phyloP scores from a whole-genome alignment of 805 yeast species.

The Nakazawaea wyomingensis region DNA sequence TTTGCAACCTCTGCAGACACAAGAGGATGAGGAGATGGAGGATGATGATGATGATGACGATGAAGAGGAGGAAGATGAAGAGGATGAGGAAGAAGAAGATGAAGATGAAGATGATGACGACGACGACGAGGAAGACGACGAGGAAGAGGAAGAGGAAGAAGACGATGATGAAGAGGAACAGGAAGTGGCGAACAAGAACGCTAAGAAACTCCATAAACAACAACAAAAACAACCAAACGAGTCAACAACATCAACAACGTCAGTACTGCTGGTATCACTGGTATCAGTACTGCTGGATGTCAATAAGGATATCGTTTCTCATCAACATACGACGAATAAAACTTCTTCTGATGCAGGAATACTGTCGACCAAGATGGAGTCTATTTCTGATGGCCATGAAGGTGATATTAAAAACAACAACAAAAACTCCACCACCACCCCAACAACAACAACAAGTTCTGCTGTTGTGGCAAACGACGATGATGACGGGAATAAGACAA shows the following conservation, averaged over 20 bases:
- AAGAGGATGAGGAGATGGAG: slow-evolving; percentile 22
- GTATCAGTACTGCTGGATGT: no score
- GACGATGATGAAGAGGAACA: slow-evolving; percentile 19
- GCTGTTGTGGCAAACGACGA: slow-evolving; percentile 4
- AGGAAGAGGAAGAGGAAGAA: slow-evolving; percentile 15
- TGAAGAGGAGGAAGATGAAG: slow-evolving; percentile 24
- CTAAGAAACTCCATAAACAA: no score
- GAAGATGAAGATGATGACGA: slow-evolving; percentile 23
- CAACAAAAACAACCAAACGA: no score
- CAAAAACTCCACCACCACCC: background rate
- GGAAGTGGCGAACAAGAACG: no score
- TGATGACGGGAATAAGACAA: slow-evolving; percentile 11
- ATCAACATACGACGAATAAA: no score
- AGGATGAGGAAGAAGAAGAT: slow-evolving; percentile 25
- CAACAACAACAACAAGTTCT: background rate
- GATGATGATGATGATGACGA: slow-evolving; percentile 22
- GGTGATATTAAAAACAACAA: no score
- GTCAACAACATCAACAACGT: slow-evolving; percentile 15
- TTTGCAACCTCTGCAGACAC: slow-evolving; percentile 21
- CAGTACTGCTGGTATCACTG: no score
- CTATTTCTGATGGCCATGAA: no score
- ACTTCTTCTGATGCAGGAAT: no score
- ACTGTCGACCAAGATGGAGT: no score
- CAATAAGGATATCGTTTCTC: no score
- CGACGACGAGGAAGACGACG: slow-evolving; percentile 21